These are phyloP conservation scores for Fusarium sp. DNA, from an alignment of 2,329 filamentous ascomycete genomes.

Conservation along the genomic window DNA sequence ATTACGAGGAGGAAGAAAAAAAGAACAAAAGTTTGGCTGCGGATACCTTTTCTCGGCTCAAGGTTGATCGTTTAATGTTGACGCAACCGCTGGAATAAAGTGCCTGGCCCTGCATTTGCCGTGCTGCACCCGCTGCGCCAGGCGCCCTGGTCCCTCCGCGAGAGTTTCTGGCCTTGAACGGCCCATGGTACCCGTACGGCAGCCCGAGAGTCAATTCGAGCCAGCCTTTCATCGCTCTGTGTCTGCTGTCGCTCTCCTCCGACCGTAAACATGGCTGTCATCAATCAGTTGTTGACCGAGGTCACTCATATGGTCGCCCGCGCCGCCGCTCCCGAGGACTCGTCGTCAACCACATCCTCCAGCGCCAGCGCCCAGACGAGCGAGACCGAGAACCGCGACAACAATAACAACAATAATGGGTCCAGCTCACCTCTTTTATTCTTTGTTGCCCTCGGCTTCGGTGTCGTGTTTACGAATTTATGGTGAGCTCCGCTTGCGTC, in stretches of 20 bases:
- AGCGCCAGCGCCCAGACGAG: slow-evolving; percentile 31
- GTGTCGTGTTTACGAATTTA: slow-evolving; percentile 97
- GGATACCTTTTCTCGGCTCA: background rate
- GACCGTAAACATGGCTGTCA: slow-evolving; percentile 39
- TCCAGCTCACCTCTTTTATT: slow-evolving; percentile 68
- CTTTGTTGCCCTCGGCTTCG: slow-evolving; percentile 95
- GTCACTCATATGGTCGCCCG: slow-evolving; percentile 41
- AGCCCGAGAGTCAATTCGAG: slow-evolving; percentile 43
- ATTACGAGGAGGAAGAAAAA: background rate
- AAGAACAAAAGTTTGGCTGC: background rate
- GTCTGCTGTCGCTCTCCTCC: slow-evolving; percentile 23
- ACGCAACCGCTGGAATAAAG: slow-evolving; percentile 20
- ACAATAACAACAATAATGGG: slow-evolving; percentile 41
- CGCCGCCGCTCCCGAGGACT: slow-evolving; percentile 31
- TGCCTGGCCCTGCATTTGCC: slow-evolving; percentile 33
- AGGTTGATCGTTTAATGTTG: slow-evolving; percentile 23
- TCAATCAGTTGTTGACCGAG: slow-evolving; percentile 40
- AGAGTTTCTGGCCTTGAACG: slow-evolving; percentile 31
- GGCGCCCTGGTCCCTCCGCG: slow-evolving; percentile 1
- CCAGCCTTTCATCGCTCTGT: slow-evolving; percentile 28
- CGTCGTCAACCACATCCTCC: slow-evolving; percentile 34
- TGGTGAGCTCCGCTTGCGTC: slow-evolving; percentile 72
- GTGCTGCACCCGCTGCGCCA: slow-evolving; percentile 18
- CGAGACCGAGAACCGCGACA: slow-evolving; percentile 6
- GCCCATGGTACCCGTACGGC: slow-evolving; percentile 43